Base-by-base conservation (phyloP, 345 rosid genomes). In the Lenwebbia sp. region DNA sequence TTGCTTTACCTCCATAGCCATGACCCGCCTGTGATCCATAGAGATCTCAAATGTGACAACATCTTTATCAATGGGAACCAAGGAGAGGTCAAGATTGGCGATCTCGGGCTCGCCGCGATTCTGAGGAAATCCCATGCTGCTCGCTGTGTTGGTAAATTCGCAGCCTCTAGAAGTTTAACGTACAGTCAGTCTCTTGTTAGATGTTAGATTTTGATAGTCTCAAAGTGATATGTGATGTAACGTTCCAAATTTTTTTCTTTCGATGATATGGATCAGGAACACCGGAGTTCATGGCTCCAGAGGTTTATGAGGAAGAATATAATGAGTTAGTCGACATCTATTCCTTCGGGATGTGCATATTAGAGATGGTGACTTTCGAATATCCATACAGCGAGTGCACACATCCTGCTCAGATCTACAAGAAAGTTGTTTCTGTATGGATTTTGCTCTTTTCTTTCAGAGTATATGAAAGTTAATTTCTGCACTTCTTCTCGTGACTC, bases 251-350 rank as follows among this genome's bases (percentile, higher is more conserved):
- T 87, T 82, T 37, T 60, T 47, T 84, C 85, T 57, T 10, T 70
- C 4, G 26, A 70, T 23, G 52, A 81, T 62, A 60, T 55, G 33
- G 56, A 70, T 70, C 91, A 97, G 99, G 99, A 44, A 97, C 99
- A 28, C 99, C 99, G 4, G 99, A 98, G 91, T 98, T 98, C 83
- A 98, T 98, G 99, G 99, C 99, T 65, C 99, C 99, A 10, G 99
- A 98, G 86, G 96, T 98, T 41, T 98, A 98, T 87, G 94, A 94
- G 91, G 99, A 98, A 89, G 98, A 94, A 83, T 98, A 98, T 83
- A 98, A 98, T 86, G 99, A 98, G 90, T 88, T 98, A 88, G 98
- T 98, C 65, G 99, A 98, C 89, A 93, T 98, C 55, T 98, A 98
- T 85, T 93, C 99, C 7, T 98, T 98, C 86, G 99, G 99, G 83